phyloP scores from a whole-genome alignment of 164 flowering plant genomes.

The Macadamia integrifolia region DNA sequence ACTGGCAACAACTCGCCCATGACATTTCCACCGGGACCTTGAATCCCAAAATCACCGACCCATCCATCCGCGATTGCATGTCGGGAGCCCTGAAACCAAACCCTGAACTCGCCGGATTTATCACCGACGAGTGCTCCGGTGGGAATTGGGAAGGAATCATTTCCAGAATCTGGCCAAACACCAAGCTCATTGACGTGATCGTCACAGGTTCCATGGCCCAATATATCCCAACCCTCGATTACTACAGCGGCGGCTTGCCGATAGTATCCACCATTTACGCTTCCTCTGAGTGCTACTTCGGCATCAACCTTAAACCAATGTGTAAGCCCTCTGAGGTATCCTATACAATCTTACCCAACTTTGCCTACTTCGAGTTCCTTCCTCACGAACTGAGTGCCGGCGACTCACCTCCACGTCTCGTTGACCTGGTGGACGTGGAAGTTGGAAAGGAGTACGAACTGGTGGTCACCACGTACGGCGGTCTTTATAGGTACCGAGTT shows the following conservation, averaged over 20 bases:
- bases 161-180: slow-evolving; percentile 40
- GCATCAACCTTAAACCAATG: slow-evolving; percentile 40
- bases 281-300: slow-evolving; percentile 42
- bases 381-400: slow-evolving; percentile 15
- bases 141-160: slow-evolving; percentile 37
- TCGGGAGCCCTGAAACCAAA: slow-evolving; percentile 17
- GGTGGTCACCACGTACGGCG: slow-evolving; percentile 38
- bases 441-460: slow-evolving; percentile 40
- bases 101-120: slow-evolving; percentile 28
- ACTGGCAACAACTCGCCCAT: slow-evolving; percentile 27
- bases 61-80: slow-evolving; percentile 18
- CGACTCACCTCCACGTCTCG: slow-evolving; percentile 10
- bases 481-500: slow-evolving; percentile 37
- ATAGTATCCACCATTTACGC: slow-evolving; percentile 43
- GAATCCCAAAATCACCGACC: slow-evolving; percentile 28
- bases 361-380: slow-evolving; percentile 42
- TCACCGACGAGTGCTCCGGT: slow-evolving; percentile 24
- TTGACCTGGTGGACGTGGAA: slow-evolving; percentile 34
- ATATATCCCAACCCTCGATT: slow-evolving; percentile 38
- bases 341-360: slow-evolving; percentile 47
- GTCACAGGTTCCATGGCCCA: slow-evolving; percentile 46
- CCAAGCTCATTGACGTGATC: slow-evolving; percentile 37
- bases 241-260: slow-evolving; percentile 36
- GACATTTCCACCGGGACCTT: slow-evolving; percentile 34
- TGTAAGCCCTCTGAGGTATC: slow-evolving; percentile 32